Evolutionary conservation across 179 eudicot genomes (phyloP), one percentile per base, ranked within the genome.

Genomic region (Monotropa hypopitys): DNA sequence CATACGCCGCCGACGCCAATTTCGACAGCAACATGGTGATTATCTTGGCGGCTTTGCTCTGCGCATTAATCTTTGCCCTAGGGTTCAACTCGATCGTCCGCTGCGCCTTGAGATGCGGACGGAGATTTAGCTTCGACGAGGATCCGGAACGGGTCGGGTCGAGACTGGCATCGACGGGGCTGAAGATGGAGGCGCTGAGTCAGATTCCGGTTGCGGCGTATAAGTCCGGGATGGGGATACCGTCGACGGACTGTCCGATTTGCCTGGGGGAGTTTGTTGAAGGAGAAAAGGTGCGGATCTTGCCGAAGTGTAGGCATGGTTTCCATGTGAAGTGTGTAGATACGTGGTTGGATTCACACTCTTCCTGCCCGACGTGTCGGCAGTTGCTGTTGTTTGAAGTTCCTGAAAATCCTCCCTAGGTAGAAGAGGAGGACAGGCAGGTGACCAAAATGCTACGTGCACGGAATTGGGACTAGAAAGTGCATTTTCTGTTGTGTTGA

Each of bases 21-120:
- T 90, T 90, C 65, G 91, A 90, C 43, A 84, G 88, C 81, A 87
- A 88, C 80, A 90, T 88, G 77, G 86, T 90, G 43, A 88, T 88
- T 81, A 84, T 90, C 18, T 61, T 88, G 46, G 86, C 93, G 32
- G 87, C 86, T 3, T 81, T 88, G 53, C 80, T 90, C 47, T 89
- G 91, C 78, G 88, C 93, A 63, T 47, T 89, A 50, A 82, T 89
- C 47, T 86, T 87, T 35, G 88, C 91, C 23, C 83, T 90, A 18
- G 93, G 89, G 9, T 42, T 90, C 30, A 88, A 90, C 77, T 84
- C 88, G 28, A 79, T 88, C 13, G 84, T 89, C 67, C 85, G 87
- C 43, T 88, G 93, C 68, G 88, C 85, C 6, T 16, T 85, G n/a
- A 50, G 83, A 1, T 76, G 83, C 54, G 80, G 90, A 72, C 85